A percentile compares a stretch with the other conserved stretches of the same genome.
These are phyloP conservation scores for Fragilaria crotonensis DNA, from an alignment of 108 stramenopile species.

Conservation along the genomic window DNA sequence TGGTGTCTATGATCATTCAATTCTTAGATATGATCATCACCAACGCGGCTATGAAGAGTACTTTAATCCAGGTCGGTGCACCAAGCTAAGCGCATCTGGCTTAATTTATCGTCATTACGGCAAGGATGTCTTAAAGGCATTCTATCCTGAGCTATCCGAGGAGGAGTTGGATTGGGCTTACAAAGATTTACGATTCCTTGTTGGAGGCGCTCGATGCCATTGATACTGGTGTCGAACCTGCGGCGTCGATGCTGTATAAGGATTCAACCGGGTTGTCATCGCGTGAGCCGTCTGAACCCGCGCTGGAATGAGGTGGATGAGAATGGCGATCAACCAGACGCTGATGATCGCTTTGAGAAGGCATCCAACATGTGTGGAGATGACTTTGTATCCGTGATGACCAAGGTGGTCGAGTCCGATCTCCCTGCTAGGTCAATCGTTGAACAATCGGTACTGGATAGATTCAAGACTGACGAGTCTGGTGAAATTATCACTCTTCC, in stretches of 20 bases:
- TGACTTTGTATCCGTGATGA: conserved; percentile 78
- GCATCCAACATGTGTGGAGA: conserved; percentile 81
- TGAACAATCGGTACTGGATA: conserved; percentile 56
- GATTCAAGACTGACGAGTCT: conserved; percentile 59
- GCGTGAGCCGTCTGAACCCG: conserved; percentile 84
- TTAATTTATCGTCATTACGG: conserved; percentile 98
- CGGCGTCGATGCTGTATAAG: conserved; percentile 53
- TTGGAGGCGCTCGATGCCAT: conserved; percentile 98
- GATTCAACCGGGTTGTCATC: conserved; percentile 79
- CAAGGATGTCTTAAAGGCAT: conserved; percentile 69
- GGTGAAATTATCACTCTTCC: conserved; percentile 78
- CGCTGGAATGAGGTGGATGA: conserved; percentile 87
- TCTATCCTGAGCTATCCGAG: conserved; percentile 53
- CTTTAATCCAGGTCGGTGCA: conserved; percentile 62
- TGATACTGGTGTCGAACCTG: conserved; percentile 93
- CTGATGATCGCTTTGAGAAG: conserved; percentile 82
- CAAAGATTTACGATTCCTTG: conserved; percentile 81
- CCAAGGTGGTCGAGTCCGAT: conserved; percentile 79
- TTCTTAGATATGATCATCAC: conserved; percentile 94
- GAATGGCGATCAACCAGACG: conserved; percentile 38
- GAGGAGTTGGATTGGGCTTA: conserved; percentile 57
- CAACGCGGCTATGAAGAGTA: conserved; percentile 89
- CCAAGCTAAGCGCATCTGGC: conserved; percentile 88
- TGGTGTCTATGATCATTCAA: conserved; percentile 85
- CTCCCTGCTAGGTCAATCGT: conserved; percentile 88